Percentiles rank a stretch among this genome's conserved stretches.
phyloP scores from a whole-genome alignment of 192 early-diverging fungal genomes.

The Cladochytrium replicatum region DNA sequence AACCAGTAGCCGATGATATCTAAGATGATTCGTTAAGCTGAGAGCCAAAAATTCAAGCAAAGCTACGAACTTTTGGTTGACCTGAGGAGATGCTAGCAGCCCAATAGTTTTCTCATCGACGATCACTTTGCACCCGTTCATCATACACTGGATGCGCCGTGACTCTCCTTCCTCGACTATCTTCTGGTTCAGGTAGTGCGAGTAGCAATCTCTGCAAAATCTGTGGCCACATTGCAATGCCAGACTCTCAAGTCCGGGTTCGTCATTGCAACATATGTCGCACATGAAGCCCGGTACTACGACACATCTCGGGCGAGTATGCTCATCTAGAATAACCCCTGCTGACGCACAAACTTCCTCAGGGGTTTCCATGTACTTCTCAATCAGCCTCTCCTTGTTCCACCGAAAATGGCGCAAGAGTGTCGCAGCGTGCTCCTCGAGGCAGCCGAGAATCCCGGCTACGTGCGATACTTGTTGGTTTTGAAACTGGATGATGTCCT shows the following conservation, averaged over 20 bases:
- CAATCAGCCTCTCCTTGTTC: conserved; percentile 79
- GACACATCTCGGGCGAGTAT: conserved; percentile 9
- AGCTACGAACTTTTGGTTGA: conserved; percentile 49
- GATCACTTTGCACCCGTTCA: conserved; percentile 61
- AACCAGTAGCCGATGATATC: conserved; percentile 67
- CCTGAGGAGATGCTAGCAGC: conserved; percentile 45
- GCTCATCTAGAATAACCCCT: conserved; percentile 55
- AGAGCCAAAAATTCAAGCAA: too few species aligned
- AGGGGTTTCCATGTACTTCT: conserved; percentile 60
- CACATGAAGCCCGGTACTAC: conserved; percentile 55
- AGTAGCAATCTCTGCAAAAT: conserved; percentile 83
- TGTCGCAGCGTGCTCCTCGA: conserved; percentile 57
- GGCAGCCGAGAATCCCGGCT: conserved; percentile 56
- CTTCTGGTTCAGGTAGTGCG: conserved; percentile 74
- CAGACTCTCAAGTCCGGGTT: conserved; percentile 43
- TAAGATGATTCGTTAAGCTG: too few species aligned
- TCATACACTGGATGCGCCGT: conserved; percentile 76
- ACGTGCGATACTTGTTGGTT: conserved; percentile 61
- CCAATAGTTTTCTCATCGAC: conserved; percentile 78
- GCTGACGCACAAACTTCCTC: conserved; percentile 51
- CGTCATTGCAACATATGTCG: conserved; percentile 81
- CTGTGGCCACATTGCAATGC: conserved; percentile 79
- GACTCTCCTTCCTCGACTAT: conserved; percentile 82
- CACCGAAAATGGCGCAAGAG: conserved; percentile 69
- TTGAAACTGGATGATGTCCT: conserved; percentile 55